Evolutionary conservation across 352 stramenopile genomes (phyloP), one percentile per base, ranked within the genome.

Genomic region (Phytophthora pseudosyringae): DNA sequence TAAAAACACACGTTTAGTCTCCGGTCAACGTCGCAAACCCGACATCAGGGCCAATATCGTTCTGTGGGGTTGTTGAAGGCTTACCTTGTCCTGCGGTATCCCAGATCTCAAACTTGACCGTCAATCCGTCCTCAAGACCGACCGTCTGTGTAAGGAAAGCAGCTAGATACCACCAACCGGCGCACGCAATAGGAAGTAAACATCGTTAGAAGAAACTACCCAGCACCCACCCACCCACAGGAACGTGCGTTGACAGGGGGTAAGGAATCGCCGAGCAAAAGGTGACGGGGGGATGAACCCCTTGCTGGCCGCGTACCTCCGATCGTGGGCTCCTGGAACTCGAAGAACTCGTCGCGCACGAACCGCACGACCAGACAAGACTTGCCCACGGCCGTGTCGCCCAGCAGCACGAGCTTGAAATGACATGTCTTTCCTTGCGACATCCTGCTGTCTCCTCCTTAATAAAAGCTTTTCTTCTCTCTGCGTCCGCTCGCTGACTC

Each of bases 81-180:
- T 48, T 69, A 90, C 89, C 89, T 93, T 99, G 96, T 53, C 96
- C 97, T 56, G 96, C 96, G 12, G 96, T 99, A 90, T 99, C 97
- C 97, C 97, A 99, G 66, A 99, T 99, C 85, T 99, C 97, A 77
- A 99, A 99, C 83, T 99, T 99, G 53, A 99, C 97, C 6, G 97
- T 99, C 57, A 94, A 63, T 10, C 96, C 92, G 67, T 99, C 96
- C 71, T 99, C 97, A 11, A 99, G 75, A 64, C 94, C 90, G 32
- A 99, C 96, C 5, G 97, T 99, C 76, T 99, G 97, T 57, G 98
- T 99, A 59, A 99, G 80, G 74, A 99, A 99, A 36, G 98, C 98
- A 66, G 88, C 88, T 94, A 64, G 5, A 76, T 40, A 55, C 26
- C 18, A 55, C 51, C 38, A 59, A 53, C 28, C 48, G 25, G 36